phyloP scores from a whole-genome alignment of 208 protist species.

The Naegleria lovaniensis region DNA sequence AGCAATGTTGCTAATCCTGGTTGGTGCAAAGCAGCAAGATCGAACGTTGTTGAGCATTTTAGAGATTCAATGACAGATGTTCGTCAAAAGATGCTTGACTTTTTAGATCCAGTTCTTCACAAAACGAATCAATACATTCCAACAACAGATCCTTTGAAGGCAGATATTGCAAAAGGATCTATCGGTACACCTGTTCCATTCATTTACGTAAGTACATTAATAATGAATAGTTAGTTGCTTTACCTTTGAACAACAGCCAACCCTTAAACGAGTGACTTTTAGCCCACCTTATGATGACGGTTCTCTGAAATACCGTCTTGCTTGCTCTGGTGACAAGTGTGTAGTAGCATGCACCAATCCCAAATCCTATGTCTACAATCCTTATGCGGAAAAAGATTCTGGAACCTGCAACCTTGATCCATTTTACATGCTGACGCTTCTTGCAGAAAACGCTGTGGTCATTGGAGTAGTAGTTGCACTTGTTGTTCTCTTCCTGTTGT shows the following conservation, averaged over 20 bases:
- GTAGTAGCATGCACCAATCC: background rate
- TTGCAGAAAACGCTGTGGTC: background rate
- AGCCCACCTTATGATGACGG: background rate
- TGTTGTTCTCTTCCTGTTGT: background rate
- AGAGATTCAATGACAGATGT: background rate
- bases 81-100: background rate
- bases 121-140: background rate
- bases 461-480: background rate
- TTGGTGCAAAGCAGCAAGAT: background rate
- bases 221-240: too few species aligned
- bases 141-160: background rate
- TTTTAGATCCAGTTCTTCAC: background rate
- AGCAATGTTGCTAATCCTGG: background rate
- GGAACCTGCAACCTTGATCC: background rate
- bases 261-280: background rate
- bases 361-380: background rate
- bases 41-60: background rate
- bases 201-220: background rate
- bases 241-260: background rate
- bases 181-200: background rate
- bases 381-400: background rate
- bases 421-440: background rate
- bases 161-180: background rate
- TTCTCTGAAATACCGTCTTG: background rate
- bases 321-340: background rate